These are phyloP conservation scores for Lepidium africanum DNA, from an alignment of 345 rosid species.

Conservation along the genomic window DNA sequence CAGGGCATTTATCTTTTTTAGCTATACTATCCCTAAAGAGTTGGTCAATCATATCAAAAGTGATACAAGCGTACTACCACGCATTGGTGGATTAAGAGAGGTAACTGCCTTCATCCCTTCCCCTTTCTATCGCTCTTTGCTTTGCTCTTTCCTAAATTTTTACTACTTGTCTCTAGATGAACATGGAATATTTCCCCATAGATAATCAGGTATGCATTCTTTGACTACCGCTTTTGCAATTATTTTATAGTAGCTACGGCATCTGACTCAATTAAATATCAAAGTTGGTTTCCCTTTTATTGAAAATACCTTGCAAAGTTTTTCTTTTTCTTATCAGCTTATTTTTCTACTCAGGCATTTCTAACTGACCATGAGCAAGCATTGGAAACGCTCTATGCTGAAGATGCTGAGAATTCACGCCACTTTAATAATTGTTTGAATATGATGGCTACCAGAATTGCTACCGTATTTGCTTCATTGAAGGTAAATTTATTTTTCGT, in stretches of 20 bases:
- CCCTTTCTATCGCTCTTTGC: neutral
- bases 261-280: too few species aligned
- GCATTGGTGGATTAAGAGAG: conserved; percentile 92
- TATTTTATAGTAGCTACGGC: too few species aligned
- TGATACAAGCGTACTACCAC: conserved; percentile 79
- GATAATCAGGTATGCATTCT: conserved; percentile 58
- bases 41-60: conserved; percentile 79
- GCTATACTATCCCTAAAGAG: conserved; percentile 66
- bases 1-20: conserved; percentile 87
- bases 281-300: too few species aligned
- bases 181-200: conserved; percentile 85
- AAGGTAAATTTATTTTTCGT: conserved; percentile 38
- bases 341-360: conserved; percentile 55
- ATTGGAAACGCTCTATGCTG: conserved; percentile 52
- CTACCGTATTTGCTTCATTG: conserved; percentile 89
- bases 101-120: conserved; percentile 16
- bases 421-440: conserved; percentile 57
- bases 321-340: neutral
- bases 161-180: conserved; percentile 52
- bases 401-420: conserved; percentile 50
- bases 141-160: neutral
- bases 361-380: conserved; percentile 86
- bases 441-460: conserved; percentile 75
- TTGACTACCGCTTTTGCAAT: neutral
- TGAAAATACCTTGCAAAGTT: neutral